Percentiles rank a stretch among this genome's conserved stretches.
phyloP scores from a whole-genome alignment of 129 eudicot species.

The Lactuca sativa region DNA sequence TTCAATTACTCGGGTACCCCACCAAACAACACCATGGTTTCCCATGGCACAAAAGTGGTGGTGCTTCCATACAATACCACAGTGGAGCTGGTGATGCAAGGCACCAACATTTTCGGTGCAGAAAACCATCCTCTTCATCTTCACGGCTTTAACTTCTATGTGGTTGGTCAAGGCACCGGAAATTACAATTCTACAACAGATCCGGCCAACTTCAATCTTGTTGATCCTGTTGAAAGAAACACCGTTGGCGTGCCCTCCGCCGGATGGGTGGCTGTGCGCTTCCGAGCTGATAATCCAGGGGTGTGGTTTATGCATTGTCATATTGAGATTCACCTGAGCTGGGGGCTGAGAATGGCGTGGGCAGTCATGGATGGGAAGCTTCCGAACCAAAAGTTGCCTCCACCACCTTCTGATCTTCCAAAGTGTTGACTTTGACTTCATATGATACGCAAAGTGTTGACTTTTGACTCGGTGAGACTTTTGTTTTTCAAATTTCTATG shows the following conservation, averaged over 20 bases:
- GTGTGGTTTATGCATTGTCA: background rate
- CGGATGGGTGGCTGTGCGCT: slow-evolving; percentile 52
- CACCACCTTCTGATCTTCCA: slow-evolving; percentile 63
- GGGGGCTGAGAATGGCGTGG: slow-evolving; percentile 65
- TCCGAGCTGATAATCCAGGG: background rate
- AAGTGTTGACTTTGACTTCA: slow-evolving; percentile 37
- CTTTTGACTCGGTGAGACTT: slow-evolving; percentile 30
- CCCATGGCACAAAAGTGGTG: slow-evolving; percentile 45
- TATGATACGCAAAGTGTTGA: slow-evolving; percentile 7
- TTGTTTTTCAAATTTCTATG: slow-evolving; percentile 24
- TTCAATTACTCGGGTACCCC: slow-evolving; percentile 56
- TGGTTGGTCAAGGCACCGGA: slow-evolving; percentile 53
- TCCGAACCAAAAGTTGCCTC: slow-evolving; percentile 47
- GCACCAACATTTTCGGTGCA: slow-evolving; percentile 40
- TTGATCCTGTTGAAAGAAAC: slow-evolving; percentile 52
- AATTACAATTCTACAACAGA: slow-evolving; percentile 41
- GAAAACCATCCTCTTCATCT: slow-evolving; percentile 41
- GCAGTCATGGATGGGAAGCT: slow-evolving; percentile 47
- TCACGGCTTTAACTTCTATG: slow-evolving; percentile 54
- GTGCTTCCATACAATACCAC: slow-evolving; percentile 49
- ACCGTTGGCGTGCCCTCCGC: slow-evolving; percentile 52
- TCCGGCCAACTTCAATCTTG: slow-evolving; percentile 46
- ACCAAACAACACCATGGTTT: slow-evolving; percentile 58
- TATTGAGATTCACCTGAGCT: slow-evolving; percentile 50
- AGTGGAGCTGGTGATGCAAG: slow-evolving; percentile 54